Evolutionary conservation across 345 rosid species (phyloP).

Genomic region (Nasturtium officinale): DNA sequence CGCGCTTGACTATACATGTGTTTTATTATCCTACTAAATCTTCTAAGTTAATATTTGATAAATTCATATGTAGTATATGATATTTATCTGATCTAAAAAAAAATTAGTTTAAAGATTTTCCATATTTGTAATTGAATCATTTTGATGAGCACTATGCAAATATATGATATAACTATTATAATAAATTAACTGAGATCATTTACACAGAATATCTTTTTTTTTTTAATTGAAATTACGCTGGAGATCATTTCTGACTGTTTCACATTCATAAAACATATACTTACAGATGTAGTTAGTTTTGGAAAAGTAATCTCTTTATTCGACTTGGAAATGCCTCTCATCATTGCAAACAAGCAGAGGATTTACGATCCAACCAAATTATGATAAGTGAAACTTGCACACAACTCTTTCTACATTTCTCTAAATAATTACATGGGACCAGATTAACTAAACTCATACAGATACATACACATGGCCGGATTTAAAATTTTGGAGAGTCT

Average conservation of each 20-base stretch:
- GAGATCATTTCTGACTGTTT: not conserved
- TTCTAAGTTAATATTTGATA: not conserved
- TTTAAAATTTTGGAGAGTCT: too few relatives aligned
- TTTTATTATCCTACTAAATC: not conserved
- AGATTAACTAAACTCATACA: not conserved
- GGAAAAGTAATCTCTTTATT: not conserved
- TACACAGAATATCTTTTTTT: too few relatives aligned
- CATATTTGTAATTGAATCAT: too few relatives aligned
- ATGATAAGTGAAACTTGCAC: constrained; percentile 41
- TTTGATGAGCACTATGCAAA: not conserved
- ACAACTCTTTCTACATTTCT: constrained; percentile 38
- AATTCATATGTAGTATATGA: not conserved
- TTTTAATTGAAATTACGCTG: not conserved
- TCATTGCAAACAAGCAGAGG: constrained; percentile 32
- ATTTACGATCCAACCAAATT: constrained; percentile 39
- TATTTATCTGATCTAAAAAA: not conserved
- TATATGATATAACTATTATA: not conserved
- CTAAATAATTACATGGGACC: constrained; percentile 33
- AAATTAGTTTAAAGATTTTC: not conserved
- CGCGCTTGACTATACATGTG: constrained; percentile 9
- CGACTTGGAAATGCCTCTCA: constrained; percentile 33
- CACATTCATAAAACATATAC: not conserved
- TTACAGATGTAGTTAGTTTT: constrained; percentile 2
- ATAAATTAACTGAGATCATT: not conserved
- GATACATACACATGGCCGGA: not conserved